Evolutionary conservation across 805 yeast genomes (phyloP).

Genomic region (Starmerella khaoyaiensis): DNA sequence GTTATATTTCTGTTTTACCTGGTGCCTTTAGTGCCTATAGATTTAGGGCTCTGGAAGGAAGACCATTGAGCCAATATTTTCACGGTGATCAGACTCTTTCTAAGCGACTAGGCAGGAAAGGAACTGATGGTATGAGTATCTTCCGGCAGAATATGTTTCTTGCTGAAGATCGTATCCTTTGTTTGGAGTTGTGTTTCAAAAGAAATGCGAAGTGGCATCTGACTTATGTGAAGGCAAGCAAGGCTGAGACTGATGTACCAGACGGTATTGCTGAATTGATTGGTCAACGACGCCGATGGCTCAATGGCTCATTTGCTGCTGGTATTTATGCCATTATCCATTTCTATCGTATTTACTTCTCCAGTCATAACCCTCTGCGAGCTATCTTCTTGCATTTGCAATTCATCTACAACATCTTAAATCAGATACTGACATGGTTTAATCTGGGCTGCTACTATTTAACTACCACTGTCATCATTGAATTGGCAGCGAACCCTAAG

Average conservation of each 20-base stretch:
- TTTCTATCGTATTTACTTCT: conserved; percentile 42
- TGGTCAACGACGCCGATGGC: conserved; percentile 55
- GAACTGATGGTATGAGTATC: conserved; percentile 47
- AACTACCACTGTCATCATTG: conserved; percentile 49
- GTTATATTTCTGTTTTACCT: conserved; percentile 52
- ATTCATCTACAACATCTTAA: conserved; percentile 42
- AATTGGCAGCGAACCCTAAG: conserved; percentile 31
- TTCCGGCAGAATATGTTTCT: conserved; percentile 57
- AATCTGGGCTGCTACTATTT: conserved; percentile 49
- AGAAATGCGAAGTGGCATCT: conserved; percentile 46
- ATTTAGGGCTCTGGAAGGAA: conserved; percentile 45
- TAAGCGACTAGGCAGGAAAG: conserved; percentile 36
- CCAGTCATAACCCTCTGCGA: conserved; percentile 41
- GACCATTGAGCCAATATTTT: conserved; percentile 54
- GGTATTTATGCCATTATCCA: conserved; percentile 42
- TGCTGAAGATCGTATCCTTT: conserved; percentile 57
- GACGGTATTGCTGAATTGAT: conserved; percentile 49
- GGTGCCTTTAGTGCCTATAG: conserved; percentile 60
- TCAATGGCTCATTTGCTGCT: conserved; percentile 59
- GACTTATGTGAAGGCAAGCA: conserved; percentile 47
- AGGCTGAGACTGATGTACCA: conserved; percentile 60
- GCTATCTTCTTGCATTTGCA: conserved; percentile 42
- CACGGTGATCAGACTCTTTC: conserved; percentile 49
- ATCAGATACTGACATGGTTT: conserved; percentile 49
- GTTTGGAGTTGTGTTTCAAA: conserved; percentile 53